A percentile compares a stretch with the other conserved stretches of the same genome.
phyloP scores from a whole-genome alignment of 768 basidiomycete species.

The Amanita exitialis region DNA sequence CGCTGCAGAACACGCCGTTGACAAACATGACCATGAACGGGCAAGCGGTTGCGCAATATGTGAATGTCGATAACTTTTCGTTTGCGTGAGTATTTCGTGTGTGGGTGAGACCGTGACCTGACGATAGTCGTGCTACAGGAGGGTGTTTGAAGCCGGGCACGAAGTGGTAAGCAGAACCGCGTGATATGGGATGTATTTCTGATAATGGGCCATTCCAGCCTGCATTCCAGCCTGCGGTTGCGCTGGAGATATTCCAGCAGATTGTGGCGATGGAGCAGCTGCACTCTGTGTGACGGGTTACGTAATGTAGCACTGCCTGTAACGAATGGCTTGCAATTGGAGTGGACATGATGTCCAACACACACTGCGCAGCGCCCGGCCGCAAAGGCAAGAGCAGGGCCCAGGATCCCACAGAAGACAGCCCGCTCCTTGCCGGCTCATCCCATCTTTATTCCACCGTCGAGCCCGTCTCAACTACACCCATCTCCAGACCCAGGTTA shows the following conservation, averaged over 20 bases:
- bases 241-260: constrained; percentile 51
- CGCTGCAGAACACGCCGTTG: constrained; percentile 27
- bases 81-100: constrained; percentile 42
- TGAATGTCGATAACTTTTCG: constrained; percentile 56
- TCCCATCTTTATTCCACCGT: constrained; percentile 23
- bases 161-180: constrained; percentile 40
- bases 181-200: background rate
- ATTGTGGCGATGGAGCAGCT: constrained; percentile 39
- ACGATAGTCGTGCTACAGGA: constrained; percentile 19
- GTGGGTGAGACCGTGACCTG: background rate
- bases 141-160: constrained; percentile 50
- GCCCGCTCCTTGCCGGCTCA: constrained; percentile 37
- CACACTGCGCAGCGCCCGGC: background rate
- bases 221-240: constrained; percentile 49
- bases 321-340: too few relatives aligned
- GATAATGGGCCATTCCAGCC: constrained; percentile 24
- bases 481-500: constrained; percentile 20
- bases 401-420: constrained; percentile 35
- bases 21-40: constrained; percentile 50
- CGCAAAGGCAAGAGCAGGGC: constrained; percentile 53
- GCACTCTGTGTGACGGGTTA: constrained; percentile 31
- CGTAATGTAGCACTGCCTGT: background rate
- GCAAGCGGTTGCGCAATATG: constrained; percentile 43
- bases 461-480: constrained; percentile 13
- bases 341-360: background rate